Evolutionary conservation across 2,329 filamentous ascomycete species (phyloP), one percentile per base, ranked within the genome.

Genomic region (Zarea fungicola): DNA sequence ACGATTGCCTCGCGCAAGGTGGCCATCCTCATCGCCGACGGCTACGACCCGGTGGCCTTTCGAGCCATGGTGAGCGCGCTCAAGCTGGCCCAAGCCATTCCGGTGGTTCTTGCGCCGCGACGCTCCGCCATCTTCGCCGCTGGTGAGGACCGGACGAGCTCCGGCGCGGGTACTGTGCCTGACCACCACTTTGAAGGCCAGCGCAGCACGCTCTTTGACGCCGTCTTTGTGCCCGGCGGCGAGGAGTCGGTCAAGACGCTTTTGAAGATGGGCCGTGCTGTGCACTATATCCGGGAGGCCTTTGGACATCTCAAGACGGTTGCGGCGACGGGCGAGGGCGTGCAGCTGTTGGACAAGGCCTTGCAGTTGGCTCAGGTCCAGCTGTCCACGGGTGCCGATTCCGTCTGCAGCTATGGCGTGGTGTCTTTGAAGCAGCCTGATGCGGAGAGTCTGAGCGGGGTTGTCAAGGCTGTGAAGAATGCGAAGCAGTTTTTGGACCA

Each of bases 221-320:
- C 86, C 1, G 61, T 91, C 23, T 90, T 89, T 60, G 70, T 95
- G 3, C 87, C 87, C 1, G 87, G 87, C 1, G 88, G 89, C 1
- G 71, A 75, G 0, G 73, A 83, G 50, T 80, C 81, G 1, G 68
- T 87, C 37, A 69, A 77, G 45, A 81, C 80, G 0, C 76, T 93
- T 0, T 68, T 75, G 49, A 80, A 83, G 70, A 88, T 77, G 52
- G 87, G 88, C 0, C 83, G 87, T 16, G 85, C 85, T 0, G 61
- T 86, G 2, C 84, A 92, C 69, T 93, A 85, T 80, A 69, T 92
- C 4, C 78, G 85, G 2, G 89, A 93, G 64, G 84, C 87, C 0
- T 93, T 92, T 56, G 87, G 87, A 0, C 88, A 93, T 54, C 73
- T 90, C 43, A 93, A 93, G 72, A 72, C 86, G 2, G 85, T 93